Conservation (phyloP, 2,329 filamentous ascomycete genomes). For the Trichoderma sp. region DNA sequence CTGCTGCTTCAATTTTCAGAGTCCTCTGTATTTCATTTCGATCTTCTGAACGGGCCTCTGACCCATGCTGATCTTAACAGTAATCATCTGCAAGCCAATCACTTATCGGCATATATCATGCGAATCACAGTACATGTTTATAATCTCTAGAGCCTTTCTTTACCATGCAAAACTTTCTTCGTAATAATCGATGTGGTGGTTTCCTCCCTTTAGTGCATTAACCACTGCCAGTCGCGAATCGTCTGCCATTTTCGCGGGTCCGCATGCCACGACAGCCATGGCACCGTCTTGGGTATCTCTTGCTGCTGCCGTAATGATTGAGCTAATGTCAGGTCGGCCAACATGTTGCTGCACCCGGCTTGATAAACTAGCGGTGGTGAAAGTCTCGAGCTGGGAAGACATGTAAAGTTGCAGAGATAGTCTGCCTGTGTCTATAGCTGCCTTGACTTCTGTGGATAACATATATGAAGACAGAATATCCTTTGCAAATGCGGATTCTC, state of each 20-base stretch:
- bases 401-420: constrained; percentile 46
- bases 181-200: constrained; percentile 45
- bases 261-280: constrained; percentile 50
- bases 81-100: neutral
- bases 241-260: constrained; percentile 51
- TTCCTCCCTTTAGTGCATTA: constrained; percentile 36
- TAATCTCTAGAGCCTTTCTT: neutral
- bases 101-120: neutral
- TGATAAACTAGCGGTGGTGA: constrained; percentile 28
- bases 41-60: neutral
- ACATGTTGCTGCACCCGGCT: constrained; percentile 30
- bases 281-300: constrained; percentile 33
- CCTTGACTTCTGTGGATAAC: constrained; percentile 40
- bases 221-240: constrained; percentile 46
- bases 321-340: constrained; percentile 42
- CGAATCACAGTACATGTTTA: neutral
- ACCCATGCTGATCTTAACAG: neutral
- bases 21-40: neutral
- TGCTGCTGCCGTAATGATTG: constrained; percentile 39
- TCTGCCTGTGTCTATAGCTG: constrained; percentile 36
- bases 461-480: constrained; percentile 35
- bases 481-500: constrained; percentile 45
- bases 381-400: constrained; percentile 25
- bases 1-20: too few species aligned
- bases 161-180: constrained; percentile 52